These are phyloP conservation scores for Ascodesmis nigricans DNA, from an alignment of 495 filamentous ascomycete genomes.

Conservation along the genomic window DNA sequence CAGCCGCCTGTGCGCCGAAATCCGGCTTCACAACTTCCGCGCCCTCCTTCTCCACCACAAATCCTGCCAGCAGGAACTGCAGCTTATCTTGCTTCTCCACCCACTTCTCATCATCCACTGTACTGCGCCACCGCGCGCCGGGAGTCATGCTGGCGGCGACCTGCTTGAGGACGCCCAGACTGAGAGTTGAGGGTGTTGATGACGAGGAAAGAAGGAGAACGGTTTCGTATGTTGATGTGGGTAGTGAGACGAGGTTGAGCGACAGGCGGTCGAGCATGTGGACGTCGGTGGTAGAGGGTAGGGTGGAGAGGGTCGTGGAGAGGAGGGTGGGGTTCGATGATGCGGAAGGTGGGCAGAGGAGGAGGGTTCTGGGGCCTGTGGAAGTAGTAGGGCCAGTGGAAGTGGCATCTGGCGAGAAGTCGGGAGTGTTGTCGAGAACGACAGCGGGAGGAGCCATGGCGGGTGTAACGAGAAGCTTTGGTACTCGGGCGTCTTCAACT, in stretches of 20 bases:
- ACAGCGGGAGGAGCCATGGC: too few relatives aligned
- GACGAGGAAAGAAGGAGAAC: constrained; percentile 64
- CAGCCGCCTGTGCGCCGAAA: constrained; percentile 36
- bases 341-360: constrained; percentile 54
- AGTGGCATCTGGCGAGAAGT: too few relatives aligned
- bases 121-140: constrained; percentile 40
- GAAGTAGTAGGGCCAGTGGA: constrained; percentile 21
- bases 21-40: constrained; percentile 48
- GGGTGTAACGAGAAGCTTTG: too few relatives aligned
- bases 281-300: constrained; percentile 56
- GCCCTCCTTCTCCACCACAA: constrained; percentile 33
- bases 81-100: constrained; percentile 27
- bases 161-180: constrained; percentile 37
- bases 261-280: constrained; percentile 96
- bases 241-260: constrained; percentile 57
- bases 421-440: too few relatives aligned
- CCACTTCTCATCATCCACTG: constrained; percentile 19
- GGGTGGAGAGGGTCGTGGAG: constrained; percentile 33
- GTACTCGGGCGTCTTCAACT: too few relatives aligned
- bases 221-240: constrained; percentile 54
- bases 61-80: constrained; percentile 65
- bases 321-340: constrained; percentile 43
- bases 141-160: constrained; percentile 45
- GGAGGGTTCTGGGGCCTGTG: constrained; percentile 31
- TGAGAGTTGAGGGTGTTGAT: constrained; percentile 32